Conservation (phyloP, 352 stramenopile genomes). For the Pythium phragmitis region DNA sequence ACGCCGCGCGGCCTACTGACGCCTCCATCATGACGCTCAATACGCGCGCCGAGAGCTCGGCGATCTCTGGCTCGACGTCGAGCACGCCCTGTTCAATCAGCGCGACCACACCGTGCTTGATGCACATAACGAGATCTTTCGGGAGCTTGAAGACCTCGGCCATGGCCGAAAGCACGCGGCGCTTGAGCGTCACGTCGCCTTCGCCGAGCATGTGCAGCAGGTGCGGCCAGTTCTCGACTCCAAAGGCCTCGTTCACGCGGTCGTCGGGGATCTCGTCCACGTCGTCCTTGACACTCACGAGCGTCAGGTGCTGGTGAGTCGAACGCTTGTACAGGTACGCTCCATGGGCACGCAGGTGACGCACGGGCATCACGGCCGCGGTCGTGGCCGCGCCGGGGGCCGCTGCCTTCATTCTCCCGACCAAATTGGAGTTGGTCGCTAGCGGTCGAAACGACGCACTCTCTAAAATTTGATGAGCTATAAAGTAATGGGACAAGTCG, state of each 20-base stretch:
- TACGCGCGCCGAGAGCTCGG: slow-evolving; percentile 49
- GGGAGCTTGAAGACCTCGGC: slow-evolving; percentile 54
- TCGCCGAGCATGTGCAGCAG: slow-evolving; percentile 59
- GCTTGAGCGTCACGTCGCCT: slow-evolving; percentile 46
- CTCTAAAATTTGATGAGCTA: slow-evolving; percentile 8
- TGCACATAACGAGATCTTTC: slow-evolving; percentile 58
- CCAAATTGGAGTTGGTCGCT: too few species aligned
- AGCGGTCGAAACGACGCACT: neutral
- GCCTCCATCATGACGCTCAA: slow-evolving; percentile 58
- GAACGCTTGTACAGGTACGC: slow-evolving; percentile 68
- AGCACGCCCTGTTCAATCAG: slow-evolving; percentile 48
- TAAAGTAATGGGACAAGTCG: neutral
- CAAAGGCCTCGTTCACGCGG: slow-evolving; percentile 65
- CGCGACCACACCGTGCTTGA: slow-evolving; percentile 57
- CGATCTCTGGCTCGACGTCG: slow-evolving; percentile 37
- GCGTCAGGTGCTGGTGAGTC: slow-evolving; percentile 53
- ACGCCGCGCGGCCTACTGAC: slow-evolving; percentile 35
- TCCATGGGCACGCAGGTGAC: slow-evolving; percentile 55
- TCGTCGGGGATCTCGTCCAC: slow-evolving; percentile 57
- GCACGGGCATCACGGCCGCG: slow-evolving; percentile 24
- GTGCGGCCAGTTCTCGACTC: slow-evolving; percentile 67
- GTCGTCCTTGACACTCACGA: slow-evolving; percentile 51
- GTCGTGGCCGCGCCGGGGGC: neutral
- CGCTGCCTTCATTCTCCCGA: slow-evolving; percentile 4
- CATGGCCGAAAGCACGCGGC: slow-evolving; percentile 51